Evolutionary conservation across 495 filamentous ascomycete genomes (phyloP).

Genomic region (Evansstolkia leycettana): DNA sequence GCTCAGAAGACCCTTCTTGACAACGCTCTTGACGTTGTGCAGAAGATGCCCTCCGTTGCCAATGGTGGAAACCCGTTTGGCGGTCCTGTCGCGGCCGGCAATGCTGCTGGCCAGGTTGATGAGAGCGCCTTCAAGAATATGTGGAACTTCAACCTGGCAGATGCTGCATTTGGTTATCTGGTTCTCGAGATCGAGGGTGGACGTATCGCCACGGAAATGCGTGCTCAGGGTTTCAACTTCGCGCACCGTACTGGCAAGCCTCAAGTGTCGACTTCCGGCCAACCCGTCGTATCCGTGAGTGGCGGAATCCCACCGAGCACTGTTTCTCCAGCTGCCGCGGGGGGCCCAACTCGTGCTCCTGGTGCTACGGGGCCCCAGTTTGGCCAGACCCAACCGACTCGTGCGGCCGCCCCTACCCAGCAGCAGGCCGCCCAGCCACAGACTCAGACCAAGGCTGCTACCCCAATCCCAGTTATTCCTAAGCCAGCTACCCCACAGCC

Average conservation of each 20-base stretch:
- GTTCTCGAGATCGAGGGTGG: conserved; percentile 90
- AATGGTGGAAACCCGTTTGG: conserved; percentile 96
- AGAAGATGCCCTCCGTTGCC: conserved; percentile 90
- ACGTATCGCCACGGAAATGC: conserved; percentile 95
- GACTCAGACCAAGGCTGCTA: conserved; percentile 25
- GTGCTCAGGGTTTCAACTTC: conserved; percentile 98
- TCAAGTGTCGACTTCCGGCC: conserved; percentile 20
- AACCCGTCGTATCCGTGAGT: conserved; percentile 19
- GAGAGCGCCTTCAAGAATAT: conserved; percentile 99
- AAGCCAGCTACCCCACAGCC: conserved; percentile 46
- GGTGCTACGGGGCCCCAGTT: conserved; percentile 28
- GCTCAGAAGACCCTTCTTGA: conserved; percentile 81
- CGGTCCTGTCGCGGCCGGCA: conserved; percentile 61
- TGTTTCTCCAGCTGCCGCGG: conserved; percentile 26
- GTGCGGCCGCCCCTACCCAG: conserved; percentile 19
- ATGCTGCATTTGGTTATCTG: conserved; percentile 93
- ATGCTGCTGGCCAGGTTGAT: conserved; percentile 77
- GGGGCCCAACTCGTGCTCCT: conserved; percentile 9
- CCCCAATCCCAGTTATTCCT: conserved; percentile 38
- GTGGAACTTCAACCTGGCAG: conserved; percentile 99
- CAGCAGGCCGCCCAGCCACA: conserved; percentile 21
- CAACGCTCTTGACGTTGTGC: conserved; percentile 80
- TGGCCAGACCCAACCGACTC: conserved; percentile 24
- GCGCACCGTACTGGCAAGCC: conserved; percentile 62
- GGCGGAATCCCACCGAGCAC: conserved; percentile 24